These are phyloP conservation scores for Colletotrichum siamense DNA, from an alignment of 2,329 filamentous ascomycete species.

Conservation along the genomic window DNA sequence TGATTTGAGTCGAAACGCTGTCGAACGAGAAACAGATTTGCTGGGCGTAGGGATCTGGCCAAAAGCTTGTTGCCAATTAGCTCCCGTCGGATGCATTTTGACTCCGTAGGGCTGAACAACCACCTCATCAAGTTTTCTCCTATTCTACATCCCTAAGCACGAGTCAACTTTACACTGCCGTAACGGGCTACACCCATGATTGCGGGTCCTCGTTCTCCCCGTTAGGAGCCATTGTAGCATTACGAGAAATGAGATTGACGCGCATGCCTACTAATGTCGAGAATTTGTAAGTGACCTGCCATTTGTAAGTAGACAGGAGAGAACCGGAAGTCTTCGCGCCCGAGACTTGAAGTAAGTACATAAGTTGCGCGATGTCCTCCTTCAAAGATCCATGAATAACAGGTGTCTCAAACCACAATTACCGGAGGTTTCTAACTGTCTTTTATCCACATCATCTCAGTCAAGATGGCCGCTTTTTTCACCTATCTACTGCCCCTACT, in stretches of 20 bases:
- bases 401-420: background rate
- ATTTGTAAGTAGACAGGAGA: background rate
- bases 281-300: background rate
- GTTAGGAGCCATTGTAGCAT: background rate
- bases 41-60: background rate
- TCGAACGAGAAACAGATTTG: background rate
- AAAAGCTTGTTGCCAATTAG: background rate
- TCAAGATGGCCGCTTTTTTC: background rate
- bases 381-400: background rate
- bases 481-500: background rate
- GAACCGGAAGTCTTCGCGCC: background rate
- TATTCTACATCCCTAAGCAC: background rate
- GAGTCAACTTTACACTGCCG: background rate
- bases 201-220: background rate
- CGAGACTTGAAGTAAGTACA: background rate
- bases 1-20: background rate
- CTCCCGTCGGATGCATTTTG: background rate
- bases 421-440: fast-evolving
- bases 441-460: background rate
- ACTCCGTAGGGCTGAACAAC: background rate
- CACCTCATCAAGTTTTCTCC: background rate
- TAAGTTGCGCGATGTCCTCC: background rate
- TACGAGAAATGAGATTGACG: background rate
- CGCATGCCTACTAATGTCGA: background rate
- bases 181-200: background rate